phyloP scores from a whole-genome alignment of 1,284 basidiomycete genomes.

The Cutaneotrichosporon curvatum region DNA sequence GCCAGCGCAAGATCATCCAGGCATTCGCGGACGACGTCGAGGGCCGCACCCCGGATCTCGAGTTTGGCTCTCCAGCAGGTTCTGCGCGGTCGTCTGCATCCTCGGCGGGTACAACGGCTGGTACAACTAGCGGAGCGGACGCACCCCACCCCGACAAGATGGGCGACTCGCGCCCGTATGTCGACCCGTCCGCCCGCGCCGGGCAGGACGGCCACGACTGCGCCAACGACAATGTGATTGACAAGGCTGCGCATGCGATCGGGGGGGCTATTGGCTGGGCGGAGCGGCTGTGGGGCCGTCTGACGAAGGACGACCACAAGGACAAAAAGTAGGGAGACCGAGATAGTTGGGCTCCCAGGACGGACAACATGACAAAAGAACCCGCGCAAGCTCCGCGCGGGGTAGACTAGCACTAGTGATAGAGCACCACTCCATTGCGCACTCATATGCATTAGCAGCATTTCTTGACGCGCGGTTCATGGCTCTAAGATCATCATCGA shows the following conservation, averaged over 20 bases:
- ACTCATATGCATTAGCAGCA: too few relatives aligned
- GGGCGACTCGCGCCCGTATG: background rate
- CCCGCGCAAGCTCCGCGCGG: too few relatives aligned
- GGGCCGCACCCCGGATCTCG: conserved; percentile 51
- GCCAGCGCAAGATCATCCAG: conserved; percentile 80
- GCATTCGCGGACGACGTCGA: conserved; percentile 89
- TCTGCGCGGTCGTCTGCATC: conserved; percentile 1
- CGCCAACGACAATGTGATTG: conserved; percentile 15
- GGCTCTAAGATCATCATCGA: too few relatives aligned
- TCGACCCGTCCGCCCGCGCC: conserved; percentile 13
- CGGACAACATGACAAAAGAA: too few relatives aligned
- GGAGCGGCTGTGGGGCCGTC: conserved; percentile 27
- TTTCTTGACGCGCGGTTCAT: too few relatives aligned
- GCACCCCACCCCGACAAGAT: conserved; percentile 10
- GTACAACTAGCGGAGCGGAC: conserved; percentile 1
- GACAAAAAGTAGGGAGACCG: conserved; percentile 2
- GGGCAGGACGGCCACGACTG: background rate
- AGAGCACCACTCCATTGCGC: too few relatives aligned
- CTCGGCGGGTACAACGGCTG: background rate
- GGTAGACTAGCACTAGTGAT: too few relatives aligned
- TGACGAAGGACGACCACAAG: conserved; percentile 8
- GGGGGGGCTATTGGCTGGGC: conserved; percentile 37
- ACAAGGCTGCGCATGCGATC: conserved; percentile 31
- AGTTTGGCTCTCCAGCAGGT: conserved; percentile 20
- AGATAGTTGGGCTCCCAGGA: too few relatives aligned